A percentile compares a stretch with the other conserved stretches of the same genome.
These are phyloP conservation scores for Mycena polygramma DNA, from an alignment of 768 basidiomycete genomes.

Conservation along the genomic window DNA sequence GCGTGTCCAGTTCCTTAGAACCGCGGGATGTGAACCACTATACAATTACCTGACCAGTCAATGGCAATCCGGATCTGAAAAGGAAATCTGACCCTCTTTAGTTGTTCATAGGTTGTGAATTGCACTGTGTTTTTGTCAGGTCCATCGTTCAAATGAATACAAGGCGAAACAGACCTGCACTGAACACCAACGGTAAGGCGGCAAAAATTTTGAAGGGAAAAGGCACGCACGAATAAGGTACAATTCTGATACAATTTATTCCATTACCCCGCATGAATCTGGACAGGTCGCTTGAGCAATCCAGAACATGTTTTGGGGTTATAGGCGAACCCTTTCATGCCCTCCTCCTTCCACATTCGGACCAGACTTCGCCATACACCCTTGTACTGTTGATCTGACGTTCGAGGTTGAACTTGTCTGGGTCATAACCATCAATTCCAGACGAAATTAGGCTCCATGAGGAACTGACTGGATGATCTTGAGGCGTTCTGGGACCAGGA, in stretches of 20 bases:
- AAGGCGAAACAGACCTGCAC: conserved; percentile 21
- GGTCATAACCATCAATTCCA: conserved; percentile 8
- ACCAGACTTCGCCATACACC: conserved; percentile 88
- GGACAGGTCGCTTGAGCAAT: conserved; percentile 2
- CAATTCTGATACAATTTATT: conserved; percentile 92
- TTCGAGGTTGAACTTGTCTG: conserved; percentile 91
- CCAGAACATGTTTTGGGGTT: neutral
- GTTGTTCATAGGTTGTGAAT: conserved; percentile 90
- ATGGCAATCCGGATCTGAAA: conserved; percentile 22
- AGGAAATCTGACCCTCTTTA: conserved; percentile 77
- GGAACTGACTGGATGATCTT: conserved; percentile 95
- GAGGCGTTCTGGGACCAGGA: conserved; percentile 68
- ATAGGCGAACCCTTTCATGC: conserved; percentile 73
- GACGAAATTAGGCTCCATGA: conserved; percentile 14
- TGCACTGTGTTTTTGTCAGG: conserved; percentile 66
- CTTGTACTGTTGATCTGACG: conserved; percentile 75
- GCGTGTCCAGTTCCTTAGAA: conserved; percentile 86
- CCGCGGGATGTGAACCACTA: conserved; percentile 82
- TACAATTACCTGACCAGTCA: conserved; percentile 49
- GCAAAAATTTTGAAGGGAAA: conserved; percentile 20
- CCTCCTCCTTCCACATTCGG: conserved; percentile 96
- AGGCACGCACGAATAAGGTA: conserved; percentile 80
- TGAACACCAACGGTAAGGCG: conserved; percentile 7
- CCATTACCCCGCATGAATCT: conserved; percentile 91
- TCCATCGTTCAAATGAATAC: conserved; percentile 6